Evolutionary conservation across 2,329 filamentous ascomycete species (phyloP).

Genomic region (Hypomyces perniciosus): DNA sequence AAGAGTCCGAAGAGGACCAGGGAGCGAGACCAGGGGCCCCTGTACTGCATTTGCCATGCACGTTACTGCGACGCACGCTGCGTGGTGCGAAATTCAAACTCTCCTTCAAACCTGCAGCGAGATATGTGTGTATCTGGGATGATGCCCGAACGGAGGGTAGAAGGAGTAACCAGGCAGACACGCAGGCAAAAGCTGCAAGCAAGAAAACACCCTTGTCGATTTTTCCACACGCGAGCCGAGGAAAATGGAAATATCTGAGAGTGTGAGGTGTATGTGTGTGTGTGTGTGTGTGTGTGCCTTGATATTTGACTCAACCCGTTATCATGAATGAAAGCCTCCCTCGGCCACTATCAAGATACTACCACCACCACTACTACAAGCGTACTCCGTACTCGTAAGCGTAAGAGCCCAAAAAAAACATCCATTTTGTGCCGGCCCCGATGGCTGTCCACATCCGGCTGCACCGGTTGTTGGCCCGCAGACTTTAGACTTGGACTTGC

Average conservation of each 20-base stretch:
- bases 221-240: neutral
- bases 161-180: neutral
- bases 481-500: no score
- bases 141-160: neutral
- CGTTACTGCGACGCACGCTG: no score
- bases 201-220: constrained; percentile 8
- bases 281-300: neutral
- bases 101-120: constrained; percentile 1
- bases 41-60: neutral
- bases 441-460: neutral
- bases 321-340: no score
- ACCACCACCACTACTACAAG: no score
- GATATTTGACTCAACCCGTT: no score
- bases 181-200: constrained; percentile 11
- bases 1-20: constrained; percentile 6
- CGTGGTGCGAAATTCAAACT: neutral
- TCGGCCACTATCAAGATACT: no score
- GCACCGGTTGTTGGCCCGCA: neutral
- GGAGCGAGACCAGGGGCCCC: neutral
- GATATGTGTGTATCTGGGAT: neutral
- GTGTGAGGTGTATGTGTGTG: neutral
- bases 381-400: no score
- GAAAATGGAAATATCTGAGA: neutral
- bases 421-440: no score
- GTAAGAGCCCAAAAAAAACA: no score